Evolutionary conservation across 1,284 basidiomycete genomes (phyloP).

Genomic region (Rhodotorula sp.): DNA sequence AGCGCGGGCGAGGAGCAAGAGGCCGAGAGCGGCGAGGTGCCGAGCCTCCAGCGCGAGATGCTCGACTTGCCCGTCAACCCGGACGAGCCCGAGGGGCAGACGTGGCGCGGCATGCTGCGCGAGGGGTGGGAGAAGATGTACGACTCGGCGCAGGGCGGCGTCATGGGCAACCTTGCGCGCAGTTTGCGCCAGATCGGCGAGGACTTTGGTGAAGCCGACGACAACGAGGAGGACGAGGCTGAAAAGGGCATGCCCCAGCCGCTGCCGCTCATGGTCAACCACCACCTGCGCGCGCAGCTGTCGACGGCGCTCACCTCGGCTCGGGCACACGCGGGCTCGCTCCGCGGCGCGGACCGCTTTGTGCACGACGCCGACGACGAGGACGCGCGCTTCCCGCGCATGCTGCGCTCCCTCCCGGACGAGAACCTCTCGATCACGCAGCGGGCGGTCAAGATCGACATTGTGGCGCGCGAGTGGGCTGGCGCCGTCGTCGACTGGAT

Average conservation of each 20-base stretch:
- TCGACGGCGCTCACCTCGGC: not conserved
- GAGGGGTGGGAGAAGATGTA: constrained; percentile 4
- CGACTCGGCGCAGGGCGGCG: constrained; percentile 1
- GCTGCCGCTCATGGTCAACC: constrained; percentile 13
- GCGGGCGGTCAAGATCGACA: constrained; percentile 8
- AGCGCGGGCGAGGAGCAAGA: not conserved
- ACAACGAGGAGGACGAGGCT: not conserved
- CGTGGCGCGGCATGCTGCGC: constrained; percentile 1
- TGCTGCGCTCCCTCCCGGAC: not conserved
- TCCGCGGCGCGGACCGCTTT: not conserved
- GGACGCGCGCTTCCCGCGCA: not conserved
- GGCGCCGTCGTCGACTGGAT: not conserved
- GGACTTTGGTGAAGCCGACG: not conserved
- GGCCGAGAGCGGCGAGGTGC: not conserved
- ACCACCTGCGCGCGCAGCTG: constrained; percentile 10
- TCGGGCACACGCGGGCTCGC: not conserved
- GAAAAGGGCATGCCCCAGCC: not conserved
- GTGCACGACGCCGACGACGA: not conserved
- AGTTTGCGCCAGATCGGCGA: not conserved
- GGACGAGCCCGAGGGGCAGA: not conserved
- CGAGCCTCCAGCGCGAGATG: not conserved
- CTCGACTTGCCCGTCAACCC: constrained; percentile 3
- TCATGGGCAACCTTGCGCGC: constrained; percentile 4
- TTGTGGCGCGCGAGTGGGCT: not conserved
- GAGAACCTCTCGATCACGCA: constrained; percentile 3